Conservation (phyloP, 768 basidiomycete species). For the Mycena rosella region DNA sequence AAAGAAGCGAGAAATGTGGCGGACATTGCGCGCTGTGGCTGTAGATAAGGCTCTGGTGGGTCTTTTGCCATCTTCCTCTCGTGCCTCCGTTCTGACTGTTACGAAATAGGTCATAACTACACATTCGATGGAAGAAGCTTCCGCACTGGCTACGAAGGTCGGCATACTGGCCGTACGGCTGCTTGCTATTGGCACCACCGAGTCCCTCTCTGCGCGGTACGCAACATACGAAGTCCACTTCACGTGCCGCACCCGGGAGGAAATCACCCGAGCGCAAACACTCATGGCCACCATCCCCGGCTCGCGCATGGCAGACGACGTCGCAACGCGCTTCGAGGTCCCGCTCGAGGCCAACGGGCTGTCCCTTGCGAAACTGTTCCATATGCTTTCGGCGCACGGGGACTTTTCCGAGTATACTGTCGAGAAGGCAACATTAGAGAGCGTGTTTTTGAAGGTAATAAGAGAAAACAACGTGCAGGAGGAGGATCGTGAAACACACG, state of each 20-base stretch:
- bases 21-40: conserved; percentile 72
- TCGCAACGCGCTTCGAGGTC: conserved; percentile 82
- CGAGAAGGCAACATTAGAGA: conserved; percentile 77
- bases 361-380: conserved; percentile 72
- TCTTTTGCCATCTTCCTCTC: too few species aligned
- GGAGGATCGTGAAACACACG: conserved; percentile 42
- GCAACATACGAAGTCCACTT: conserved; percentile 85
- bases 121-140: conserved; percentile 65
- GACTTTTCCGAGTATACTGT: conserved; percentile 78
- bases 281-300: conserved; percentile 75
- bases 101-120: conserved; percentile 77
- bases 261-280: conserved; percentile 65
- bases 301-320: conserved; percentile 76
- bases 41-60: conserved; percentile 62
- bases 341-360: conserved; percentile 62
- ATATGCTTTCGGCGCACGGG: conserved; percentile 61
- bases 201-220: conserved; percentile 73
- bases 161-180: conserved; percentile 81
- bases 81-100: neutral
- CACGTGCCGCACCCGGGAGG: conserved; percentile 73
- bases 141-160: conserved; percentile 72
- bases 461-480: conserved; percentile 71
- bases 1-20: conserved; percentile 90
- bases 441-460: conserved; percentile 79
- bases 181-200: conserved; percentile 78